A percentile compares a stretch with the other conserved stretches of the same genome.
phyloP scores from a whole-genome alignment of 2,329 filamentous ascomycete species.

The Ramichloridium luteum region DNA sequence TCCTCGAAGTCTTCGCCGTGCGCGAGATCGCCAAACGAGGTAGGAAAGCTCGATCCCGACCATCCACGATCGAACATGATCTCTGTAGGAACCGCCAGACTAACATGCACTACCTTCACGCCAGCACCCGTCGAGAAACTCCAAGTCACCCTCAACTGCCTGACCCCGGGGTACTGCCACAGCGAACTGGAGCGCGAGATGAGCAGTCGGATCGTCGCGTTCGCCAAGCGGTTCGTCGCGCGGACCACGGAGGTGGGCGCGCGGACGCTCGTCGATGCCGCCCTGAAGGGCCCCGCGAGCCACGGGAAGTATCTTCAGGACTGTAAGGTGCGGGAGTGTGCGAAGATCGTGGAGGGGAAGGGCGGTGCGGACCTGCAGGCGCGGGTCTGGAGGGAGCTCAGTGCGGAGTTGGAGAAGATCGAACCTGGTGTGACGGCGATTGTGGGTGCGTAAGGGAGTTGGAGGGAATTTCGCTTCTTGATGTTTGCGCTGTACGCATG shows the following conservation, averaged over 20 bases:
- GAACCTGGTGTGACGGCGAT: constrained; percentile 22
- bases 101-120: too few relatives aligned
- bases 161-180: constrained; percentile 44
- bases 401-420: constrained; percentile 28
- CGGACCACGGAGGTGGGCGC: constrained; percentile 30
- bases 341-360: constrained; percentile 24
- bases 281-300: constrained; percentile 22
- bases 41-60: too few relatives aligned
- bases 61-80: constrained; percentile 18
- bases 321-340: constrained; percentile 3
- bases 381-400: constrained; percentile 31
- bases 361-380: constrained; percentile 27
- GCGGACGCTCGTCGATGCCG: constrained; percentile 31
- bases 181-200: constrained; percentile 33
- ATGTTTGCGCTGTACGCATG: too few relatives aligned
- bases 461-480: too few relatives aligned
- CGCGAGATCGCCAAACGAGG: constrained; percentile 22
- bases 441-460: too few relatives aligned
- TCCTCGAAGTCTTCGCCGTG: constrained; percentile 36
- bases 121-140: constrained; percentile 18
- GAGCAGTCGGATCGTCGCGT: constrained; percentile 2
- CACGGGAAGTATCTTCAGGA: constrained; percentile 16
- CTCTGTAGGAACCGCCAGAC: too few relatives aligned
- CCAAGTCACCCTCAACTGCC: constrained; percentile 37
- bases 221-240: constrained; percentile 16